A percentile compares a stretch with the other conserved stretches of the same genome.
These are phyloP conservation scores for Aureobasidium uvarum DNA, from an alignment of 2,329 filamentous ascomycete genomes.

Conservation along the genomic window DNA sequence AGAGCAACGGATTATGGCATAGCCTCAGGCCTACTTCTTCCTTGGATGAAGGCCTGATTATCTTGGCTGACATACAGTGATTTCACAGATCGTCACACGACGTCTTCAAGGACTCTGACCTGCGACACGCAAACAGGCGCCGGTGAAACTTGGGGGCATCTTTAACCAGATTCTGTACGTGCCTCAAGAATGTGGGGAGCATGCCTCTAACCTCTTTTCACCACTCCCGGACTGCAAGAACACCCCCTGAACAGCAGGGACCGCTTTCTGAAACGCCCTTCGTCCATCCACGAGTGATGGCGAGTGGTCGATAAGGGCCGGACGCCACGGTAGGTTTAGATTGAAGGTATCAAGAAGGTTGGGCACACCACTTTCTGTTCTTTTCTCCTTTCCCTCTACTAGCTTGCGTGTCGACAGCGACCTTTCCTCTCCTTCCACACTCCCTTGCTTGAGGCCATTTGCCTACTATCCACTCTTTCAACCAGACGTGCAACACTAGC, in stretches of 20 bases:
- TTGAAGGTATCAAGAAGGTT: constrained; percentile 17
- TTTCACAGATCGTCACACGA: constrained; percentile 11
- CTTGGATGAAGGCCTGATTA: background rate
- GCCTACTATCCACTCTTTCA: constrained; percentile 13
- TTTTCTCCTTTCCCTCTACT: constrained; percentile 11
- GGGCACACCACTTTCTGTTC: constrained; percentile 21
- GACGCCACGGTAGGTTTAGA: constrained; percentile 5
- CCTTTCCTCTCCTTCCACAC: constrained; percentile 8
- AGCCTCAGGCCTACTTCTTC: background rate
- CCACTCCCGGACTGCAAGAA: constrained; percentile 17
- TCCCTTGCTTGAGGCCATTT: constrained; percentile 21
- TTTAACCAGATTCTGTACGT: constrained; percentile 8
- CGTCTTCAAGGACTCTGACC: constrained; percentile 3
- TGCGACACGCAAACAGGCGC: constrained; percentile 17
- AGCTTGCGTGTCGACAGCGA: constrained; percentile 11
- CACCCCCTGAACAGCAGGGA: constrained; percentile 21
- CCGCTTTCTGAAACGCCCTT: constrained; percentile 17
- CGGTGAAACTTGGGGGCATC: background rate
- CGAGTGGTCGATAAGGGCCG: constrained; percentile 7
- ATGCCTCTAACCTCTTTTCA: constrained; percentile 20
- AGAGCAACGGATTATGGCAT: background rate
- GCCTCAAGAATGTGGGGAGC: constrained; percentile 19
- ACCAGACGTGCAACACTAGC: constrained; percentile 19
- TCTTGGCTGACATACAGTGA: constrained; percentile 13
- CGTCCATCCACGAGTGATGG: constrained; percentile 3